Evolutionary conservation across 768 basidiomycete species (phyloP).

Genomic region (Amanita polypyramis): DNA sequence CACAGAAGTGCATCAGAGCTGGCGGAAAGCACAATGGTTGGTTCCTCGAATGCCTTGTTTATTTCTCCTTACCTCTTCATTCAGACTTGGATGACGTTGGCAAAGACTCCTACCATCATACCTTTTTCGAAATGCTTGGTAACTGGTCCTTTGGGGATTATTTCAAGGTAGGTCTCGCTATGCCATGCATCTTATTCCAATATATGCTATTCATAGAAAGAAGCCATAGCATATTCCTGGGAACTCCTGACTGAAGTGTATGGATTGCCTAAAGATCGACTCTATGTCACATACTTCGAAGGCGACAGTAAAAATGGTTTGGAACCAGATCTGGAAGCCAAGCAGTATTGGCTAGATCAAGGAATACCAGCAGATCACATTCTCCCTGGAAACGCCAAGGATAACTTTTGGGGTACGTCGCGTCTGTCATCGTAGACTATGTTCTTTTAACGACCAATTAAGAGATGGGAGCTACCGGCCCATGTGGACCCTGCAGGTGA

Average conservation of each 20-base stretch:
- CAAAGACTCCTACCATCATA: conserved; percentile 96
- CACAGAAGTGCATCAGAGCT: conserved; percentile 96
- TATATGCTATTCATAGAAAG: conserved; percentile 47
- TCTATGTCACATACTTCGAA: conserved; percentile 98
- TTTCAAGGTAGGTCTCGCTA: conserved; percentile 67
- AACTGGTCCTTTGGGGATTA: conserved; percentile 99
- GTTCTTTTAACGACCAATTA: conserved; percentile 6
- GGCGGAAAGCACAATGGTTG: conserved; percentile 98
- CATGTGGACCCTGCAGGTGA: conserved; percentile 93
- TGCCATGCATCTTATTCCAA: conserved; percentile 9
- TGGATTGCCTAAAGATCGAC: conserved; percentile 76
- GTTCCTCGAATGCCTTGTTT: background rate
- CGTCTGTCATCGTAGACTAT: background rate
- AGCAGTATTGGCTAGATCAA: conserved; percentile 77
- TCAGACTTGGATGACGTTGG: conserved; percentile 97
- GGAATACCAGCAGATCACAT: conserved; percentile 88
- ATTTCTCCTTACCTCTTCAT: background rate
- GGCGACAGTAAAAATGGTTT: conserved; percentile 82
- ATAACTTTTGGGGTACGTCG: conserved; percentile 94
- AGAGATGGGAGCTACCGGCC: conserved; percentile 99
- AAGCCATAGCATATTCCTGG: conserved; percentile 91
- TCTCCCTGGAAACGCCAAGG: conserved; percentile 88
- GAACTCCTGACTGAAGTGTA: conserved; percentile 87
- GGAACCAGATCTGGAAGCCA: conserved; percentile 83
- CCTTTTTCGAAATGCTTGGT: conserved; percentile 98